A percentile compares a stretch with the other conserved stretches of the same genome.
These are phyloP conservation scores for Plenodomus lindquistii DNA, from an alignment of 2,329 filamentous ascomycete species.

Conservation along the genomic window DNA sequence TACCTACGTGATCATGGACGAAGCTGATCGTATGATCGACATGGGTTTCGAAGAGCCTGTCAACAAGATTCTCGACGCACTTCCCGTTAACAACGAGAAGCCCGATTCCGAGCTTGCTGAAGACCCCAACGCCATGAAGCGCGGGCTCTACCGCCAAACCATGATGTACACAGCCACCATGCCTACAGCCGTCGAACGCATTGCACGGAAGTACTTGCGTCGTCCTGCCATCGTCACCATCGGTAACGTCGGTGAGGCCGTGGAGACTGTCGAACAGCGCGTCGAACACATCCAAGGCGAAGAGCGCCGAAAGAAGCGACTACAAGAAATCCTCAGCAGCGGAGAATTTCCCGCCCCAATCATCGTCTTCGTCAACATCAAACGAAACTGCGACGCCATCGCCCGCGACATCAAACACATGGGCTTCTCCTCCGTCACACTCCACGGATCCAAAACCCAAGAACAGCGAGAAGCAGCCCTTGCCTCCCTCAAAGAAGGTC, in stretches of 20 bases:
- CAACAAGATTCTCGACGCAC: conserved; percentile 93
- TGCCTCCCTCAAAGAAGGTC: conserved; percentile 77
- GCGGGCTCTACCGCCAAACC: conserved; percentile 87
- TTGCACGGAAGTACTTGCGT: conserved; percentile 94
- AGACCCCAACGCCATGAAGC: conserved; percentile 80
- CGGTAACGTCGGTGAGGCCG: conserved; percentile 90
- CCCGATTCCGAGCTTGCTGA: conserved; percentile 93
- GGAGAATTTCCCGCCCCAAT: conserved; percentile 84
- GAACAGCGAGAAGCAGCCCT: conserved; percentile 96
- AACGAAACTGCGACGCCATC: conserved; percentile 95
- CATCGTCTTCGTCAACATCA: conserved; percentile 99
- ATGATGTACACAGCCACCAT: conserved; percentile 99
- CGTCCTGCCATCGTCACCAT: conserved; percentile 93
- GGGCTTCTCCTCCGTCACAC: conserved; percentile 85
- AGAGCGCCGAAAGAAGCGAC: conserved; percentile 93
- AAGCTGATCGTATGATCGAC: conserved; percentile 99
- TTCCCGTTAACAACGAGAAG: conserved; percentile 92
- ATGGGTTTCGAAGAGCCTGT: conserved; percentile 97
- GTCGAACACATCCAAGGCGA: conserved; percentile 90
- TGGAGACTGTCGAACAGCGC: conserved; percentile 96
- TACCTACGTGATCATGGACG: conserved; percentile 99
- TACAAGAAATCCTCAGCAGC: conserved; percentile 84
- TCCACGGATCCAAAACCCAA: conserved; percentile 96
- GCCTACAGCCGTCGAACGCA: conserved; percentile 88
- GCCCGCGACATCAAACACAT: conserved; percentile 92